Base-by-base conservation (phyloP, 2,329 filamentous ascomycete species). In the Lasiodiplodia gonubiensis region DNA sequence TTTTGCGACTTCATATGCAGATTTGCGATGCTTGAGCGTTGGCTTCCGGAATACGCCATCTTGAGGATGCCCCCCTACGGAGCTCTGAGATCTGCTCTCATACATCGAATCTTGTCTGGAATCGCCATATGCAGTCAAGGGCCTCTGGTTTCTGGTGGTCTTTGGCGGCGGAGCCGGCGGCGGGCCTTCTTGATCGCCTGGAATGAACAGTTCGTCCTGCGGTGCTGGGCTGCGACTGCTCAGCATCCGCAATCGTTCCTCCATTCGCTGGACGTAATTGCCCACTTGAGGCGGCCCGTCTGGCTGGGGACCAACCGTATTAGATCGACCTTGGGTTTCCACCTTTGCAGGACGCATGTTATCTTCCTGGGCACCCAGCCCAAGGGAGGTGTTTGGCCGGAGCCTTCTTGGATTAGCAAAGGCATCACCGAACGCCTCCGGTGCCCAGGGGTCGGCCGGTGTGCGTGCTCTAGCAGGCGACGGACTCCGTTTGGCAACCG, bases 221-320 rank as follows among this genome's bases (percentile, higher is more conserved):
- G 77, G 75, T 35, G 66, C 70, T 23, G 61, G 39, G 42, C 67
- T 76, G 70, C 72, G 74, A 55, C 76, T 81, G 59, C 94, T 90
- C 83, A 93, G 88, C 69, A 87, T 88, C 59, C 88, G 86, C 49
- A 97, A 80, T 42, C 92, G 88, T 70, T 87, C 91, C 76, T 98
- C 94, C 93, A 98, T 97, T 59, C 93, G 88, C 73, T 95, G 89
- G 4, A 97, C 93, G 74, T 97, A 97, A 74, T 91, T 94, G 75
- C 89, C 91, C 12, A 97, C 82, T 72, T 94, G 88, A 21, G 92
- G 90, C 3, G 89, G 86, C 1, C 87, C 84, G 49, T 85, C 86
- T 57, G 87, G 84, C 7, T 83, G 77, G 14, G 76, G 75, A 33
- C 55, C 66, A 10, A 48, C 59, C 1, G 66, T 63, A 21, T 67